phyloP scores from a whole-genome alignment of 352 stramenopile species.

The Globisporangium cederbergense region DNA sequence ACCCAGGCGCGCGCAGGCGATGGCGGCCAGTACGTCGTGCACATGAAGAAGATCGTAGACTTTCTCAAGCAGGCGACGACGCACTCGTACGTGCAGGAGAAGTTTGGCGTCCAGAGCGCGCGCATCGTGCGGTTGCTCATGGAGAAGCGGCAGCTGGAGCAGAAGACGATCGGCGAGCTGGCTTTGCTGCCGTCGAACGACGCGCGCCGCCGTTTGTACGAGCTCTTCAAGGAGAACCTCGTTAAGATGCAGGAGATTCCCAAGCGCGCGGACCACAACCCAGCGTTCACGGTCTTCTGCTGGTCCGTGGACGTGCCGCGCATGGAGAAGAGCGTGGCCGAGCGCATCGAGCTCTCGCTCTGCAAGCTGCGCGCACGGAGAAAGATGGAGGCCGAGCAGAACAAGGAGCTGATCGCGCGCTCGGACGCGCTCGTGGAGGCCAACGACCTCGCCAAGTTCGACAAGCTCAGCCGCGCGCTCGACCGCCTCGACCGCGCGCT shows the following conservation, averaged over 20 bases:
- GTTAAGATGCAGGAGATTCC: slow-evolving; percentile 85
- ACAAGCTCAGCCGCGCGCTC: slow-evolving; percentile 80
- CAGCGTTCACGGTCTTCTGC: slow-evolving; percentile 85
- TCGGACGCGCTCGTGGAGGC: slow-evolving; percentile 84
- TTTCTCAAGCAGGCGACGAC: slow-evolving; percentile 77
- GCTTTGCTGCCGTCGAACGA: slow-evolving; percentile 82
- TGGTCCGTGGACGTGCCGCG: slow-evolving; percentile 77
- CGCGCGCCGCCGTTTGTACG: slow-evolving; percentile 74
- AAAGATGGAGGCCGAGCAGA: slow-evolving; percentile 76
- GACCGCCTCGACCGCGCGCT: slow-evolving; percentile 80
- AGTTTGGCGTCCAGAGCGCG: slow-evolving; percentile 74
- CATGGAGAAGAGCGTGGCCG: slow-evolving; percentile 58
- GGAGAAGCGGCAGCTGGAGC: slow-evolving; percentile 84
- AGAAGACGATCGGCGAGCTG: slow-evolving; percentile 83
- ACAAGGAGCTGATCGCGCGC: slow-evolving; percentile 87
- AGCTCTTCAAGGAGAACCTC: slow-evolving; percentile 71
- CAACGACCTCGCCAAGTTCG: slow-evolving; percentile 84
- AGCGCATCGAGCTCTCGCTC: slow-evolving; percentile 70
- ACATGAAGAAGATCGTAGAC: slow-evolving; percentile 87
- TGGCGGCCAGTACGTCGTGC: slow-evolving; percentile 84
- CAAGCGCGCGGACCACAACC: slow-evolving; percentile 86
- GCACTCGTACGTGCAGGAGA: slow-evolving; percentile 80
- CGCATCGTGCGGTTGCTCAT: slow-evolving; percentile 84
- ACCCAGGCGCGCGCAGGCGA: slow-evolving; percentile 57
- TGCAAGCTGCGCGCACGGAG: slow-evolving; percentile 63